A percentile compares a stretch with the other conserved stretches of the same genome.
These are phyloP conservation scores for Ogataea kodamae DNA, from an alignment of 805 yeast species.

Conservation along the genomic window DNA sequence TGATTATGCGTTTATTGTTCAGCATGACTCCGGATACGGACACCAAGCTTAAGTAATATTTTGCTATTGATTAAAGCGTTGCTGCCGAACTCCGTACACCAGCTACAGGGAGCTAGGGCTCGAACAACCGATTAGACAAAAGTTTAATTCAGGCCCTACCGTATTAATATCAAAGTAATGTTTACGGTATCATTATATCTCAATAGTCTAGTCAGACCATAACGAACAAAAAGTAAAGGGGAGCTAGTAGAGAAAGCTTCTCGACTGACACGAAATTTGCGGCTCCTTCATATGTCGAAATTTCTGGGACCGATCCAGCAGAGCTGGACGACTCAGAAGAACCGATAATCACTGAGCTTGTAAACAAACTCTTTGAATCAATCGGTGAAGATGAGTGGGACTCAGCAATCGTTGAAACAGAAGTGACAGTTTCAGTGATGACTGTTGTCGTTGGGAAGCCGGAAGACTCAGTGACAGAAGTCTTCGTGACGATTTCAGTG, in stretches of 20 bases:
- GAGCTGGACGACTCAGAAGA: constrained; percentile 1
- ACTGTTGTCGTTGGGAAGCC: background rate
- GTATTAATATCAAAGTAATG: too few relatives aligned
- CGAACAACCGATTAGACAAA: too few relatives aligned
- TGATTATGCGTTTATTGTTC: too few relatives aligned
- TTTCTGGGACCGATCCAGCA: constrained; percentile 3
- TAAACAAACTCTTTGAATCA: too few relatives aligned
- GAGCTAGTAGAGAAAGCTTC: constrained; percentile 3
- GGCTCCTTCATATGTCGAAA: constrained; percentile 13
- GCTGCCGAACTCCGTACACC: too few relatives aligned
- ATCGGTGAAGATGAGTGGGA: background rate
- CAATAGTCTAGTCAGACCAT: constrained; percentile 1
- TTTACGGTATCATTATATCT: constrained; percentile 1
- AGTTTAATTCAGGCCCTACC: too few relatives aligned
- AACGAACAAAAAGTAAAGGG: constrained; percentile 2
- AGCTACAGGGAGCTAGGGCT: too few relatives aligned
- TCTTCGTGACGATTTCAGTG: background rate
- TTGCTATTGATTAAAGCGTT: too few relatives aligned
- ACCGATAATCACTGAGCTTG: too few relatives aligned
- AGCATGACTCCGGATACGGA: too few relatives aligned
- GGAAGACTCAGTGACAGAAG: background rate
- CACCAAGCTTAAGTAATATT: too few relatives aligned
- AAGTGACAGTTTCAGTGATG: background rate
- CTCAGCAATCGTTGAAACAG: background rate
- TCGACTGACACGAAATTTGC: constrained; percentile 5